Base-by-base conservation (phyloP, 768 basidiomycete genomes). In the Suillus alpinus region DNA sequence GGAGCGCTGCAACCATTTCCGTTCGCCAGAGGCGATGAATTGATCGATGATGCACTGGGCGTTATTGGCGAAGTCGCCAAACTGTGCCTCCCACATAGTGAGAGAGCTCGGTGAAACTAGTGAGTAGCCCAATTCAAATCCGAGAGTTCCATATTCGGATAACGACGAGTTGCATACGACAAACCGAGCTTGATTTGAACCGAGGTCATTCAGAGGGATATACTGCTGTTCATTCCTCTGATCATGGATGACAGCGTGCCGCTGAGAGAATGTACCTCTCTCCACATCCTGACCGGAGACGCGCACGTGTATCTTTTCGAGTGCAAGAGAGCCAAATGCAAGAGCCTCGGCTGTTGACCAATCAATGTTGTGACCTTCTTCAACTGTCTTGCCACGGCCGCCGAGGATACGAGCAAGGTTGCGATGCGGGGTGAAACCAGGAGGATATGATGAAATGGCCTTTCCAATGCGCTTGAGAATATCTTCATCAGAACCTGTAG, bases 291-390 rank as follows among this genome's bases (percentile, higher is more conserved):
- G 97, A 34, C 96, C 96, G 0, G 95, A 97, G 1, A 99, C 81
- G 63, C 96, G 92, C 52, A 99, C 91, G 72, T 98, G 95, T 56
- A 89, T 89, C 68, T 92, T 92, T 76, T 98, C 95, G 44, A 97
- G 82, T 10, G 92, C 92, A 43, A 99, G 87, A 6, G 94, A 83
- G 61, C 96, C 97, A 69, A 98, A 92, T 0, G 97, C 97, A 58
- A 99, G 87, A 0, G 97, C 94, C 77, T 99, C 97, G 46, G 97
- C 96, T 23, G 96, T 99, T 2, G 96, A 91, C 94, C 95, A 98
- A 75, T 99, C 97, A 67, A 98, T 96, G 76, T 91, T 90, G 59
- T 73, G 80, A 55, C 95, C 97, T 62, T 98, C 95, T 67, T 93
- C 88, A 14, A 98, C 87, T 0, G 89, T 87, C 82, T 95, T 94